Evolutionary conservation across 257 asterid genomes (phyloP).

Genomic region (Salvia hispanica): DNA sequence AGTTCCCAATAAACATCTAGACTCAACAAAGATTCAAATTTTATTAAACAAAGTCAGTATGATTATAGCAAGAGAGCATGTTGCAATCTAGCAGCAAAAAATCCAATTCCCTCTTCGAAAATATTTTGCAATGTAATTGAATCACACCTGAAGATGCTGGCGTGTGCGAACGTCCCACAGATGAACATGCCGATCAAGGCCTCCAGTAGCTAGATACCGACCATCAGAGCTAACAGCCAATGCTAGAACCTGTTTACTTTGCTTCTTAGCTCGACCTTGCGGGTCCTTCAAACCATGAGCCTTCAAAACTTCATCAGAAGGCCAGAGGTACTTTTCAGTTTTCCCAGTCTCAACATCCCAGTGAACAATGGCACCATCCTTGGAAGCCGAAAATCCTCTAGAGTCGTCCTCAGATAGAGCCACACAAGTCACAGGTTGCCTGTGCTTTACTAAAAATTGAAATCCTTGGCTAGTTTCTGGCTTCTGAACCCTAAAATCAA

Average conservation of each 20-base stretch:
- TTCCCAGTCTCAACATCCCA: constrained; percentile 90
- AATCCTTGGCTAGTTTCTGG: constrained; percentile 68
- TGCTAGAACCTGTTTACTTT: constrained; percentile 74
- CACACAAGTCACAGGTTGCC: constrained; percentile 82
- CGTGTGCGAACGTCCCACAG: constrained; percentile 91
- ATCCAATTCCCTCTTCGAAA: neutral
- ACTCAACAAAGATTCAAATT: constrained; percentile 9
- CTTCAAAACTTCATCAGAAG: constrained; percentile 65
- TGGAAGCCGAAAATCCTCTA: constrained; percentile 89
- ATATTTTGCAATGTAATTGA: neutral
- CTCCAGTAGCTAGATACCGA: constrained; percentile 94
- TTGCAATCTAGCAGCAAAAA: too few species aligned
- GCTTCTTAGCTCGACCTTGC: constrained; percentile 77
- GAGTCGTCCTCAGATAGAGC: constrained; percentile 81
- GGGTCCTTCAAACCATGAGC: constrained; percentile 79
- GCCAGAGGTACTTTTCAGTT: constrained; percentile 76
- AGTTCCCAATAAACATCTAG: neutral
- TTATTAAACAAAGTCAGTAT: constrained; percentile 1
- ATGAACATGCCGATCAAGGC: constrained; percentile 94
- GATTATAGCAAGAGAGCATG: neutral
- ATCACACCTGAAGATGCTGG: constrained; percentile 74
- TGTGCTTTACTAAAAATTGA: constrained; percentile 67
- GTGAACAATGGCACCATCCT: constrained; percentile 79
- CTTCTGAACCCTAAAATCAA: constrained; percentile 57
- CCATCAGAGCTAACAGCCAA: constrained; percentile 91